Conservation (phyloP, 345 rosid species). For the Rhodamnia argentea region DNA sequence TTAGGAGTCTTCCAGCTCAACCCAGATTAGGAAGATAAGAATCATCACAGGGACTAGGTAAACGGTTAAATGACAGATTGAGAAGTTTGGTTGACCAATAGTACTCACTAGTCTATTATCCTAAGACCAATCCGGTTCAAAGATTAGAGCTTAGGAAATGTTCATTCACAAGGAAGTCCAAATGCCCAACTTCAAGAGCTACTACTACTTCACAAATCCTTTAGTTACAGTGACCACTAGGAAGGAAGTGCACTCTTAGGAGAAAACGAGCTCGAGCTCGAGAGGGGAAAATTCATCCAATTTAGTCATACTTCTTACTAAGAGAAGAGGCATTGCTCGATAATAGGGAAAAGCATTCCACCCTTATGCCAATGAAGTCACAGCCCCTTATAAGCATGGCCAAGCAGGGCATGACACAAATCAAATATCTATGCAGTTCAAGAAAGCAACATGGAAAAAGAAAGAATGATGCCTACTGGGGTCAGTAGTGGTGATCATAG, state of each 20-base stretch:
- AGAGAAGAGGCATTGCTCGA: not conserved
- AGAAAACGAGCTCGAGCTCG: not conserved
- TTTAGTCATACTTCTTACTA: not conserved
- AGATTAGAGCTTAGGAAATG: not conserved
- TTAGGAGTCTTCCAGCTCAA: not conserved
- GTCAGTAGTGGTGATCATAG: slow-evolving; percentile 77
- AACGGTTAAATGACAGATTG: not conserved
- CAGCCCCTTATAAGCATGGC: not conserved
- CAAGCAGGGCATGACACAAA: not conserved
- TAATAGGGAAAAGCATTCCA: not conserved
- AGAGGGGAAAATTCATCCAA: not conserved
- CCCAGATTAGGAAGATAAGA: not conserved
- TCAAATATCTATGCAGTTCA: not conserved
- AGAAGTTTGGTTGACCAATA: not conserved
- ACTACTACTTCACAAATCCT: not conserved
- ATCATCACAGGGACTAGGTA: not conserved
- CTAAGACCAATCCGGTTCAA: not conserved
- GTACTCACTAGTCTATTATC: not conserved
- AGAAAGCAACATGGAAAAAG: not conserved
- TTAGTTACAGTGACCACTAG: not conserved
- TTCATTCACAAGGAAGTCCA: not conserved
- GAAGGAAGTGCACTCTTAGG: not conserved
- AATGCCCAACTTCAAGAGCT: not conserved
- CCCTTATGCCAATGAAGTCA: not conserved
- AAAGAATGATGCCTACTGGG: slow-evolving; percentile 46